These are phyloP conservation scores for Clitopilus passeckerianus DNA, from an alignment of 768 basidiomycete species.

Conservation along the genomic window DNA sequence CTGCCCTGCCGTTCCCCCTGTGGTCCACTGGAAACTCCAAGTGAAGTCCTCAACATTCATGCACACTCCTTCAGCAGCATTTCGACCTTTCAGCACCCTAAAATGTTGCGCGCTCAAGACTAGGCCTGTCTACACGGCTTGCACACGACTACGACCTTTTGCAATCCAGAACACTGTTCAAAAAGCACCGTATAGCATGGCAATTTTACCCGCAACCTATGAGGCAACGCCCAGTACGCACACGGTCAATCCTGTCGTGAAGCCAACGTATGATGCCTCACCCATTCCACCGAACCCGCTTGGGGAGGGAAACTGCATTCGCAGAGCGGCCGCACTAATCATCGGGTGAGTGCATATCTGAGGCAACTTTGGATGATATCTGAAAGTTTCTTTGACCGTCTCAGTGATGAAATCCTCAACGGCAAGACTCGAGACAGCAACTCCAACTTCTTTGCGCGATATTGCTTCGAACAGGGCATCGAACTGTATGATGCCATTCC, in stretches of 20 bases:
- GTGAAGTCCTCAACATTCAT: not conserved
- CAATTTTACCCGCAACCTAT: not conserved
- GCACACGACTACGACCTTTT: not conserved
- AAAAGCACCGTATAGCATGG: not conserved
- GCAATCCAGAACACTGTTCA: not conserved
- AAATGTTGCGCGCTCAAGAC: not conserved
- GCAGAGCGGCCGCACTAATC: slow-evolving; percentile 68
- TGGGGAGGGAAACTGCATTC: slow-evolving; percentile 66
- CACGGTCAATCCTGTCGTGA: not conserved
- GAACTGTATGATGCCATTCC: slow-evolving; percentile 48
- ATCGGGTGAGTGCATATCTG: slow-evolving; percentile 51
- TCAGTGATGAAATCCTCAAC: slow-evolving; percentile 87
- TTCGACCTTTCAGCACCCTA: not conserved
- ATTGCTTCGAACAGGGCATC: slow-evolving; percentile 84
- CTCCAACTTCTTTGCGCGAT: slow-evolving; percentile 83
- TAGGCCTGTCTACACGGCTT: not conserved
- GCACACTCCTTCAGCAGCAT: not conserved
- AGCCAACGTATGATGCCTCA: slow-evolving; percentile 40
- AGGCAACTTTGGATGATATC: not conserved
- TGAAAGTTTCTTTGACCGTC: slow-evolving; percentile 1
- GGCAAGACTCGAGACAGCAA: slow-evolving; percentile 86
- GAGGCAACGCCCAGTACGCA: not conserved
- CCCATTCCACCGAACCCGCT: slow-evolving; percentile 60
- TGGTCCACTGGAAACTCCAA: not conserved
- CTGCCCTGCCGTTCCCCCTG: not conserved